Base-by-base conservation (phyloP, 257 asterid genomes). In the Rehmannia glutinosa region DNA sequence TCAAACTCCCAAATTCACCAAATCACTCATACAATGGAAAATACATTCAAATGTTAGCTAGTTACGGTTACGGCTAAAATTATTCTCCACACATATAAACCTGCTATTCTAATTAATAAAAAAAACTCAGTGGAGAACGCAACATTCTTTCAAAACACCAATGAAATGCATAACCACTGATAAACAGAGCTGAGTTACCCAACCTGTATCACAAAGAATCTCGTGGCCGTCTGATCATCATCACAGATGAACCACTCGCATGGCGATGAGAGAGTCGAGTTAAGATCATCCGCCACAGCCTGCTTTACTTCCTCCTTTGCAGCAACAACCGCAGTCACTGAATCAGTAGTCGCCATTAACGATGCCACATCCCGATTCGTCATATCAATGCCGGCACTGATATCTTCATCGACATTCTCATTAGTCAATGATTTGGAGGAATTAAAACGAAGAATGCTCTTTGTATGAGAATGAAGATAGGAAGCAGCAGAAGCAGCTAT, bases 401-500 rank as follows among this genome's bases (percentile, higher is more conserved):
- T 32, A 10, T 54, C 55, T 62, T 72, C 74, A 32, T 49, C 39
- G n/a, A 33, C n/a, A n/a, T n/a, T 52, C 28, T 62, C 64, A 15
- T 75, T 72, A n/a, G 68, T 23, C 45, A 33, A 38, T 21, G 82
- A 62, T 15, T 81, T 82, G 56, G 88, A 64, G n/a, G 83, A 78
- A 41, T 66, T 83, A n/a, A 88, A 79, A 0, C 84, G 82, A 43
- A 87, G 92, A 45, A 94, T 75, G 90, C 87, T 85, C 58, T 61
- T 80, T 17, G 98, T 94, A 38, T 87, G 96, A 25, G 95, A 87
- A 69, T 94, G 95, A 78, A 94, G 75, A 74, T 85, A 94, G 13
- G 98, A 85, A 62, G 99, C 99, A 28, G 98, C 97, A 3, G 99
- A 85, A 54, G 99, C 97, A 72, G 94, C 96, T 60, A 93, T 84